Evolutionary conservation across 768 basidiomycete species (phyloP).

Genomic region (Mycena alexandri): DNA sequence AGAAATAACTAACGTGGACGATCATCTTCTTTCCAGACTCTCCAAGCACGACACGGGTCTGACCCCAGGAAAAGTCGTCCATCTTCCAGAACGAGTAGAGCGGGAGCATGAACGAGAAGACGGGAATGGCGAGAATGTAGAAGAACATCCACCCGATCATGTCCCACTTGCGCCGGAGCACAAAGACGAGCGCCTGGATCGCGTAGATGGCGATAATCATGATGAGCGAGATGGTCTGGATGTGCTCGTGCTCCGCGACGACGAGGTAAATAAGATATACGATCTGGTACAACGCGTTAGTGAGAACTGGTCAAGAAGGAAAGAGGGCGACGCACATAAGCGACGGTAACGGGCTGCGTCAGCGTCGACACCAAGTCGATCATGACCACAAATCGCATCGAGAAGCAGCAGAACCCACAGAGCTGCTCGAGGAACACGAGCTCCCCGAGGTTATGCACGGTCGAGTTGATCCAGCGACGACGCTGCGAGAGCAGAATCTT

Average conservation of each 20-base stretch:
- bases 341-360: slow-evolving; percentile 88
- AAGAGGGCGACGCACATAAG: slow-evolving; percentile 73
- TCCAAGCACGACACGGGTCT: slow-evolving; percentile 91
- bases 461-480: slow-evolving; percentile 99
- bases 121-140: slow-evolving; percentile 94
- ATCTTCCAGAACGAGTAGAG: slow-evolving; percentile 97
- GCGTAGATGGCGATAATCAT: slow-evolving; percentile 97
- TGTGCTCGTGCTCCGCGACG: slow-evolving; percentile 69
- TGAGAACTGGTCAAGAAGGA: slow-evolving; percentile 21
- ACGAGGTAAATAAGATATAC: slow-evolving; percentile 83
- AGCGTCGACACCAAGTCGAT: slow-evolving; percentile 93
- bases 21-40: slow-evolving; percentile 97
- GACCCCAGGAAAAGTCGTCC: slow-evolving; percentile 98
- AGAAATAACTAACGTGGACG: slow-evolving; percentile 77
- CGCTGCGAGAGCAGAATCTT: slow-evolving; percentile 93
- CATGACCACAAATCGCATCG: slow-evolving; percentile 98
- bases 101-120: slow-evolving; percentile 93
- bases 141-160: slow-evolving; percentile 99
- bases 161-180: slow-evolving; percentile 75
- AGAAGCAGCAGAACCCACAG: slow-evolving; percentile 99
- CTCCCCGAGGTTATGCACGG: slow-evolving; percentile 96
- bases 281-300: slow-evolving; percentile 63
- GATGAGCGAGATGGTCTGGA: slow-evolving; percentile 87
- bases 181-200: slow-evolving; percentile 91
- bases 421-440: slow-evolving; percentile 91